Base-by-base conservation (phyloP, 116 monocot genomes). In the Phalaenopsis hybrid region DNA sequence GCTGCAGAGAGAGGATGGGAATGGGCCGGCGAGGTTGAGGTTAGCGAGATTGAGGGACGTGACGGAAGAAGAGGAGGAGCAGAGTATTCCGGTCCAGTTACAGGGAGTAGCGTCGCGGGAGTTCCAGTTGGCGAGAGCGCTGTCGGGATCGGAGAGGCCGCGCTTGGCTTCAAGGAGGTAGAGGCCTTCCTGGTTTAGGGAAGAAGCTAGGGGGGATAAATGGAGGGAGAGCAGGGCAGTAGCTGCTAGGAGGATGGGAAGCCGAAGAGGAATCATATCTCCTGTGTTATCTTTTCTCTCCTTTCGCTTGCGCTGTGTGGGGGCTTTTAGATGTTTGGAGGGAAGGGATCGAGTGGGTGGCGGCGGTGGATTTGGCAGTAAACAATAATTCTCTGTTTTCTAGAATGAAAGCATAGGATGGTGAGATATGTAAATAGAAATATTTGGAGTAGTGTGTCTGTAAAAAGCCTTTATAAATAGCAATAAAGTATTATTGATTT, bases 1-100 rank as follows among this genome's bases (percentile, higher is more conserved):
- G n/a, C 70, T 59, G 84, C 91, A 92, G 83, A 95, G 81, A 43
- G 81, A 74, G 50, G 86, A 43, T 0, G 92, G 91, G 84, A 95
- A 91, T 8, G 81, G 76, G 4, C 92, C 91, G 5, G 45, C 18
- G 49, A 95, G 75, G 65, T 68, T 57, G 73, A 57, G 16, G 68
- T 75, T 73, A 55, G 83, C 16, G 46, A 94, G 78, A 81, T 86
- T 58, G 82, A 94, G 21, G 20, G 83, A 21, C 67, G 79, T 84
- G 77, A 94, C 90, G 10, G 58, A 16, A n/a, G 69, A 6, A 12
- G 75, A 44, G 51, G 48, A 48, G 48, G 77, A 50, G 28, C 77
- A 77, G 28, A 51, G 15, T 28, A 77, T 18, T 6, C 77, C 77
- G 4, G 77, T 77, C 77, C 77, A 77, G 28, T 77, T 77, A 51